Conservation (phyloP, 352 stramenopile genomes). For the Phytophthora multivora region DNA sequence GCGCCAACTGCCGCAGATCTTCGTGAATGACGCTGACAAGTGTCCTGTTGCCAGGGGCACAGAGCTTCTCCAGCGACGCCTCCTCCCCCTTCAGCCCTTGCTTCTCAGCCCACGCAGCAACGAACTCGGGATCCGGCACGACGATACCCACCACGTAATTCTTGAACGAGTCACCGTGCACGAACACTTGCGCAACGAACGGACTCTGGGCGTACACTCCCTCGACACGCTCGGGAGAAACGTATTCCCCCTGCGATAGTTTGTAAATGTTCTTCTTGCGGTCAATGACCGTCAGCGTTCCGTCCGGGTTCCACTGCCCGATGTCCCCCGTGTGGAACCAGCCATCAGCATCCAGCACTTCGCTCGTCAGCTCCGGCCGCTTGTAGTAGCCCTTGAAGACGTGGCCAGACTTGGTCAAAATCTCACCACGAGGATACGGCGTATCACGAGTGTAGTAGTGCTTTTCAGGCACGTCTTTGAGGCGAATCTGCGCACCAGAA, state of each 20-base stretch:
- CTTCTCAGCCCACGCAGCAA: slow-evolving; percentile 46
- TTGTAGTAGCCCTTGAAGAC: slow-evolving; percentile 93
- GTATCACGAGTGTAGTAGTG: slow-evolving; percentile 85
- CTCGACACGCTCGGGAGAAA: slow-evolving; percentile 95
- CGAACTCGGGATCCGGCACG: slow-evolving; percentile 71
- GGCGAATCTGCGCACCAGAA: slow-evolving; percentile 83
- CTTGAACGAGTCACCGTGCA: slow-evolving; percentile 94
- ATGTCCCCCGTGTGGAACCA: slow-evolving; percentile 97
- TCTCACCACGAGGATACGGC: slow-evolving; percentile 43
- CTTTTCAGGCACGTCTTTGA: slow-evolving; percentile 95
- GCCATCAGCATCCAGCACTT: slow-evolving; percentile 87
- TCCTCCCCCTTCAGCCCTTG: slow-evolving; percentile 32
- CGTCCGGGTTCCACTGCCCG: slow-evolving; percentile 91
- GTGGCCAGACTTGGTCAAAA: slow-evolving; percentile 59
- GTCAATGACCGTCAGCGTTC: slow-evolving; percentile 87
- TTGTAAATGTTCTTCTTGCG: slow-evolving; percentile 94
- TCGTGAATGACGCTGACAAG: slow-evolving; percentile 38
- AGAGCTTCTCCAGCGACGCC: slow-evolving; percentile 35
- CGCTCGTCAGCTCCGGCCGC: slow-evolving; percentile 83
- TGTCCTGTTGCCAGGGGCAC: slow-evolving; percentile 31
- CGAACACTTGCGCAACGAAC: slow-evolving; percentile 93
- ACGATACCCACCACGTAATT: slow-evolving; percentile 92
- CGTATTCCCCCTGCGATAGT: slow-evolving; percentile 93
- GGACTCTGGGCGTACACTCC: slow-evolving; percentile 88
- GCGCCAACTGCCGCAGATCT: slow-evolving; percentile 46